Percentiles rank a stretch among this genome's conserved stretches.
These are phyloP conservation scores for Fermentozyma sake DNA, from an alignment of 1,139 yeast genomes.

Conservation along the genomic window DNA sequence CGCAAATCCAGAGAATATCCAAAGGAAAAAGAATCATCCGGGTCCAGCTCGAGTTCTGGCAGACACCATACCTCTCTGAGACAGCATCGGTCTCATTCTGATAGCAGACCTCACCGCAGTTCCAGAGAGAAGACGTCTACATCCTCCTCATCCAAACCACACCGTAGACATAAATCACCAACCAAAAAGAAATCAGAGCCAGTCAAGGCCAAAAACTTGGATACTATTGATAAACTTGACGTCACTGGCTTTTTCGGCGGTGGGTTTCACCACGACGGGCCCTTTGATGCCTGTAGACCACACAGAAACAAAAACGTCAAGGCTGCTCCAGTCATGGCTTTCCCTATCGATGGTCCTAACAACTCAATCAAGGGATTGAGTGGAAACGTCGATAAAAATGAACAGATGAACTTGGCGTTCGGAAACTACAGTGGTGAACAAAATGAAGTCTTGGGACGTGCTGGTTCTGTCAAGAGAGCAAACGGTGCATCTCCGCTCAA, in stretches of 20 bases:
- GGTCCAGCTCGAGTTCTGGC: conserved; percentile 18
- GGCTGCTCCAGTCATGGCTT: conserved; percentile 91
- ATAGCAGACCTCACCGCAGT: conserved; percentile 9
- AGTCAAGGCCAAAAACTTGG: conserved; percentile 59
- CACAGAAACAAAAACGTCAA: conserved; percentile 81
- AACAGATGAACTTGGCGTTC: conserved; percentile 57
- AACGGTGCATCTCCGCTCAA: conserved; percentile 9
- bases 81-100: conserved; percentile 13
- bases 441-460: conserved; percentile 34
- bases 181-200: conserved; percentile 38
- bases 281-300: conserved; percentile 97
- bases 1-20: conserved; percentile 44
- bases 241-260: conserved; percentile 95
- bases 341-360: conserved; percentile 94
- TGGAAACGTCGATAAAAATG: conserved; percentile 42
- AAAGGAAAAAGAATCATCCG: conserved; percentile 38
- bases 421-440: conserved; percentile 44
- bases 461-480: conserved; percentile 12
- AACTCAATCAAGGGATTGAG: conserved; percentile 70
- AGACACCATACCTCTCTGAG: conserved; percentile 13
- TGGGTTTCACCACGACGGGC: conserved; percentile 97
- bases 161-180: conserved; percentile 24
- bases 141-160: conserved; percentile 6
- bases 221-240: conserved; percentile 90
- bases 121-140: too few relatives aligned